Percentiles rank a stretch among this genome's conserved stretches.
phyloP scores from a whole-genome alignment of 2,329 filamentous ascomycete genomes.

The Achaetomium macrosporum region DNA sequence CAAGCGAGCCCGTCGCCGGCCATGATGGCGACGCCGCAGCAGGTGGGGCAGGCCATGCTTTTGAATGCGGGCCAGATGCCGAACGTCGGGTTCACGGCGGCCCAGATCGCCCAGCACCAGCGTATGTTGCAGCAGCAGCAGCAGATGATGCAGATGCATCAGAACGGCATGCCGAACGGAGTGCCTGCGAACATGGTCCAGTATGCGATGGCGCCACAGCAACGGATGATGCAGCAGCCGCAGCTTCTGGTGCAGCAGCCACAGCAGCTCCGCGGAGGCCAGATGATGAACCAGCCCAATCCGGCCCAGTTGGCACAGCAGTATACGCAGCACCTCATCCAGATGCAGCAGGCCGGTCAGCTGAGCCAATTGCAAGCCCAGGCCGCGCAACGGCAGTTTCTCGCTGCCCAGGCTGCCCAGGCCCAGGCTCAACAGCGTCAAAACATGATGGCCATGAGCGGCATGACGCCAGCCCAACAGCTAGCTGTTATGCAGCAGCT shows the following conservation, averaged over 20 bases:
- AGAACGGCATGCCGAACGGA: slow-evolving; percentile 38
- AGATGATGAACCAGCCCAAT: slow-evolving; percentile 35
- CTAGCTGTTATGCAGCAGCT: slow-evolving; percentile 34
- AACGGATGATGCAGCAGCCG: slow-evolving; percentile 32
- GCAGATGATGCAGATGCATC: slow-evolving; percentile 31
- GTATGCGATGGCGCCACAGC: slow-evolving; percentile 32
- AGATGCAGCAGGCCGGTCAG: slow-evolving; percentile 33
- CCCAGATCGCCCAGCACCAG: slow-evolving; percentile 44
- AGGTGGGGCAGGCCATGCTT: slow-evolving; percentile 49
- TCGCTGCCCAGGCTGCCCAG: slow-evolving; percentile 27
- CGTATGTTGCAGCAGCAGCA: slow-evolving; percentile 42
- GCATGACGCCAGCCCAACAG: slow-evolving; percentile 13
- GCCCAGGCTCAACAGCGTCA: slow-evolving; percentile 7
- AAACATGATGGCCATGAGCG: slow-evolving; percentile 23
- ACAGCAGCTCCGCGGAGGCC: slow-evolving; percentile 32
- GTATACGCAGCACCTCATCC: slow-evolving; percentile 39
- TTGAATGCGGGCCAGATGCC: slow-evolving; percentile 40
- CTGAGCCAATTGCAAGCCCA: slow-evolving; percentile 20
- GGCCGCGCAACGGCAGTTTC: slow-evolving; percentile 31
- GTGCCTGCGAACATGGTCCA: slow-evolving; percentile 31
- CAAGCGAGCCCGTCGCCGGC: slow-evolving; percentile 57
- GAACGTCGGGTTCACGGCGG: slow-evolving; percentile 33
- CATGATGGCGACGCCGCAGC: slow-evolving; percentile 48
- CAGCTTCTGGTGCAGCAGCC: slow-evolving; percentile 27
- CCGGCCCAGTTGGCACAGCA: slow-evolving; percentile 41